A percentile compares a stretch with the other conserved stretches of the same genome.
phyloP scores from a whole-genome alignment of 495 filamentous ascomycete species.

The Chaetomium fimeti region DNA sequence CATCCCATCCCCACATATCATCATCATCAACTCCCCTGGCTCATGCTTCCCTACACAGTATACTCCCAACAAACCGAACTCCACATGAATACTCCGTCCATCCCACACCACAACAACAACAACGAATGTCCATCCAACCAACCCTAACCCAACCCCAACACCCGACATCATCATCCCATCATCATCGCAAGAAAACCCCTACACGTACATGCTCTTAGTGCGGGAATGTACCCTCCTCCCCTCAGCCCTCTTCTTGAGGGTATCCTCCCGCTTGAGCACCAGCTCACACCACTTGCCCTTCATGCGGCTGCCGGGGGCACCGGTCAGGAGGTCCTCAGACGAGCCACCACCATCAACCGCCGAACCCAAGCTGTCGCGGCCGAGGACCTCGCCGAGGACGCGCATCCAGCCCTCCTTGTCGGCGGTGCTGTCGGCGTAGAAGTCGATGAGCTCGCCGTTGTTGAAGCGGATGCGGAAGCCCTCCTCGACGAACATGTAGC shows the following conservation, averaged over 20 bases:
- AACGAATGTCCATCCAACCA: not conserved
- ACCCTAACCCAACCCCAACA: not conserved
- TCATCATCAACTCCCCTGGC: not conserved
- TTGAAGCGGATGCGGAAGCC: slow-evolving; percentile 97
- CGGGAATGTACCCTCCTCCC: slow-evolving; percentile 48
- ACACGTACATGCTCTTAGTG: slow-evolving; percentile 55
- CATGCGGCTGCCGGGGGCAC: slow-evolving; percentile 40
- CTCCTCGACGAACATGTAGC: slow-evolving; percentile 99
- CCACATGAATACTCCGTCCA: slow-evolving; percentile 12
- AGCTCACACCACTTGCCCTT: slow-evolving; percentile 78
- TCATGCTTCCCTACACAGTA: slow-evolving; percentile 7
- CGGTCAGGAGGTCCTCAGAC: slow-evolving; percentile 47
- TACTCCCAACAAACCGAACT: slow-evolving; percentile 6
- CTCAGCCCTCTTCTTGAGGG: slow-evolving; percentile 39
- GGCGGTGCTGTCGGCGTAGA: slow-evolving; percentile 84
- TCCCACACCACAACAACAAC: not conserved
- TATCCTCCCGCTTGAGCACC: slow-evolving; percentile 64
- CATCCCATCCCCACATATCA: not conserved
- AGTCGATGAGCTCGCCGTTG: slow-evolving; percentile 97
- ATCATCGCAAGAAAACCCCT: not conserved
- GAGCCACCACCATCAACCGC: slow-evolving; percentile 22
- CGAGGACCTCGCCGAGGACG: slow-evolving; percentile 79
- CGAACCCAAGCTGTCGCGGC: slow-evolving; percentile 49
- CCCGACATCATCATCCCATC: slow-evolving; percentile 12
- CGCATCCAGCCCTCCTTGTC: slow-evolving; percentile 95